Evolutionary conservation across 129 eudicot genomes (phyloP).

Genomic region (Mikania micrantha): DNA sequence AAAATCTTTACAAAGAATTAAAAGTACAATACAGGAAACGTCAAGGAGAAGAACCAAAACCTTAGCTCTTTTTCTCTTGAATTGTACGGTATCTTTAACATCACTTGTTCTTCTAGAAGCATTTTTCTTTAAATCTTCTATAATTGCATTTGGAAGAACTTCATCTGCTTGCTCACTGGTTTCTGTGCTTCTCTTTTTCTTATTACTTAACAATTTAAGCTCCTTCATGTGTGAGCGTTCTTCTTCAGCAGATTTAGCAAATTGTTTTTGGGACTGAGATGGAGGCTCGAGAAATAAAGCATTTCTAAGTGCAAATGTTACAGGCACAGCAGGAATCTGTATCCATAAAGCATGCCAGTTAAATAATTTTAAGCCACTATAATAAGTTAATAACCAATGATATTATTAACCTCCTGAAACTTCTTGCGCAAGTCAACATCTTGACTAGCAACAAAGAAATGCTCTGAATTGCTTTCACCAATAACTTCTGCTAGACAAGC

Average conservation of each 20-base stretch:
- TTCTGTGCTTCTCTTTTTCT: slow-evolving; percentile 27
- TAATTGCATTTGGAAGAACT: slow-evolving; percentile 15
- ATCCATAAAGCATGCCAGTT: slow-evolving; percentile 2
- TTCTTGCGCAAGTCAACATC: slow-evolving; percentile 76
- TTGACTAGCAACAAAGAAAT: slow-evolving; percentile 91
- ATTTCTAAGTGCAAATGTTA: slow-evolving; percentile 64
- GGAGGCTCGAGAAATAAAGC: slow-evolving; percentile 77
- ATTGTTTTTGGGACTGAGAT: slow-evolving; percentile 53
- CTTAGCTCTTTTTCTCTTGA: slow-evolving; percentile 86
- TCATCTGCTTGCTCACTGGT: slow-evolving; percentile 20
- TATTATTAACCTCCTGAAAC: slow-evolving; percentile 64
- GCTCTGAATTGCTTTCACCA: slow-evolving; percentile 38
- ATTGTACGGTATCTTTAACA: slow-evolving; percentile 57
- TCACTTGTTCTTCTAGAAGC: slow-evolving; percentile 28
- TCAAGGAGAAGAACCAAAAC: slow-evolving; percentile 27
- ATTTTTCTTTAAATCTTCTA: slow-evolving; percentile 19
- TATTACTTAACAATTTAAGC: slow-evolving; percentile 41
- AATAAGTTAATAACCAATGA: neutral
- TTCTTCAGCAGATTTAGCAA: slow-evolving; percentile 76
- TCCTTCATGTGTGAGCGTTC: slow-evolving; percentile 72
- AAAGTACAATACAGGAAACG: neutral
- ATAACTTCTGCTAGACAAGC: slow-evolving; percentile 67
- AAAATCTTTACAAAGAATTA: neutral
- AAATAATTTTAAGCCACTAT: neutral
- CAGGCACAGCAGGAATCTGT: slow-evolving; percentile 88